Conservation (phyloP, 164 flowering plant species). For the Aristolochia contorta region DNA sequence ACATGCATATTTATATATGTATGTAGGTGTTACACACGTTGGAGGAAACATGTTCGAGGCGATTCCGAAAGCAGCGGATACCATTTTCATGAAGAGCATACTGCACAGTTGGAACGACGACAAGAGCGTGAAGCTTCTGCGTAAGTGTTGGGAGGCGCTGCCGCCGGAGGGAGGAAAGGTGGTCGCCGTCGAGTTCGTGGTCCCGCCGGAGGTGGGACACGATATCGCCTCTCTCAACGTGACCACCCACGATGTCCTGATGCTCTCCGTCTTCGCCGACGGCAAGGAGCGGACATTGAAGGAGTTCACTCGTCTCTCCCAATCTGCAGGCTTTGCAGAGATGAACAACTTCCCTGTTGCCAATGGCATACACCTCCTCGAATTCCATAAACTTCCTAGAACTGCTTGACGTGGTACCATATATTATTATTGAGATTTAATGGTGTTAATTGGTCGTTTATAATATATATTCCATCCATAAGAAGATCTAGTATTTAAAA, state of each 20-base stretch:
- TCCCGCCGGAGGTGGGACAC: constrained; percentile 17
- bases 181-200: constrained; percentile 19
- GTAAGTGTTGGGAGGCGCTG: constrained; percentile 21
- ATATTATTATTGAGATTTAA: too few relatives aligned
- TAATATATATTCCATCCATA: too few relatives aligned
- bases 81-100: constrained; percentile 63
- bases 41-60: constrained; percentile 85
- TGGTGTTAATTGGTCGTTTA: too few relatives aligned
- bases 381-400: constrained; percentile 17
- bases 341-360: not conserved
- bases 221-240: not conserved
- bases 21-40: constrained; percentile 59
- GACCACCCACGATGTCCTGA: constrained; percentile 10
- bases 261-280: constrained; percentile 8
- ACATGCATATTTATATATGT: too few relatives aligned
- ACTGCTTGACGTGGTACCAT: too few relatives aligned
- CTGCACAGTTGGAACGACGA: constrained; percentile 28
- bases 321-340: constrained; percentile 18
- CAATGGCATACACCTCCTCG: constrained; percentile 13
- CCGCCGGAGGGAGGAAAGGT: constrained; percentile 24
- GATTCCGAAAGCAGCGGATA: constrained; percentile 75
- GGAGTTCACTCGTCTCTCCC: constrained; percentile 17
- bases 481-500: too few relatives aligned
- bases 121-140: constrained; percentile 19
- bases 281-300: constrained; percentile 22